phyloP scores from a whole-genome alignment of 805 yeast genomes.

The Metschnikowia rubicola region DNA sequence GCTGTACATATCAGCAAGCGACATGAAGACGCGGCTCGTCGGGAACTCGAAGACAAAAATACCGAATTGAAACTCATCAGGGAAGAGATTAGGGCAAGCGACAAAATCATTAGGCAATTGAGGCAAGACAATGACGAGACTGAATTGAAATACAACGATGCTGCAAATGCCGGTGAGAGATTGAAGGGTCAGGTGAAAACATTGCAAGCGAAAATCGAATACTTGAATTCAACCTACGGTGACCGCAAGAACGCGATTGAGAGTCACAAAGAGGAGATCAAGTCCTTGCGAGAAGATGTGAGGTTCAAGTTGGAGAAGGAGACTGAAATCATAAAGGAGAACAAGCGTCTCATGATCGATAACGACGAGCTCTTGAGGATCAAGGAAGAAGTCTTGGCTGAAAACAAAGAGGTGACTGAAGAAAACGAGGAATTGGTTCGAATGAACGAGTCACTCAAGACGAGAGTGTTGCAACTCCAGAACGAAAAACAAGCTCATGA shows the following conservation, averaged over 20 bases:
- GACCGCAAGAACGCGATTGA: slow-evolving; percentile 23
- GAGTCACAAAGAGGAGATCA: slow-evolving; percentile 48
- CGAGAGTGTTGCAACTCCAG: slow-evolving; percentile 28
- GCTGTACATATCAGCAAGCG: slow-evolving; percentile 62
- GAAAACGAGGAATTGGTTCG: slow-evolving; percentile 39
- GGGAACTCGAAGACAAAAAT: slow-evolving; percentile 53
- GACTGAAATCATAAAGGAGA: slow-evolving; percentile 59
- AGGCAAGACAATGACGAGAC: slow-evolving; percentile 23
- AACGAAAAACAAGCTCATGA: slow-evolving; percentile 35
- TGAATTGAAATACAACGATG: slow-evolving; percentile 29
- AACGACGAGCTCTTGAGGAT: slow-evolving; percentile 43
- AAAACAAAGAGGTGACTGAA: slow-evolving; percentile 36
- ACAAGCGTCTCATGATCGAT: slow-evolving; percentile 59
- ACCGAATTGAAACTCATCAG: slow-evolving; percentile 48
- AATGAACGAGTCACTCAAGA: slow-evolving; percentile 25
- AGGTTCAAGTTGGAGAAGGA: slow-evolving; percentile 58
- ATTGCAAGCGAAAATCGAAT: slow-evolving; percentile 23
- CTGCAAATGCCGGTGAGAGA: slow-evolving; percentile 4
- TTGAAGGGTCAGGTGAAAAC: slow-evolving; percentile 17
- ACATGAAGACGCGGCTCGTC: slow-evolving; percentile 53
- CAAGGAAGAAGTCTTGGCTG: slow-evolving; percentile 28
- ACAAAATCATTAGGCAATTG: slow-evolving; percentile 49
- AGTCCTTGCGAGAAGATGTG: slow-evolving; percentile 51
- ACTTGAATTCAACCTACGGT: slow-evolving; percentile 22
- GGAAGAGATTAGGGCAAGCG: slow-evolving; percentile 52